Evolutionary conservation across 176 grass and related monocot species (phyloP).

Genomic region (Bolboschoenus planiculmis): DNA sequence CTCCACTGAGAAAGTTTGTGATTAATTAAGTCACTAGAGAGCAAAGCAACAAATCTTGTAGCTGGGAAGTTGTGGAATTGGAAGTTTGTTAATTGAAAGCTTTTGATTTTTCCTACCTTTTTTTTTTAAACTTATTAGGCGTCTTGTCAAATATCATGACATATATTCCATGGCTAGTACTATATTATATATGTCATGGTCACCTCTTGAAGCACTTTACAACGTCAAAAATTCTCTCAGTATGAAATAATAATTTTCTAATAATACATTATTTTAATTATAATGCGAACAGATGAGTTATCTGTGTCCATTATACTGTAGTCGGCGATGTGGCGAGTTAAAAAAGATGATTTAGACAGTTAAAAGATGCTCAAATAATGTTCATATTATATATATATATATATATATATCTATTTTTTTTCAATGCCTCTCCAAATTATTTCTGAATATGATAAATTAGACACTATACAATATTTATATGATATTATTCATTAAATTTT

Average conservation of each 20-base stretch:
- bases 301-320: neutral
- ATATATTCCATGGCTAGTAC: neutral
- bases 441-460: neutral
- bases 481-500: neutral
- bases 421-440: neutral
- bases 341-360: neutral
- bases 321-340: neutral
- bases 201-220: too few relatives aligned
- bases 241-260: neutral
- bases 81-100: constrained; percentile 2
- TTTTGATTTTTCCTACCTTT: neutral
- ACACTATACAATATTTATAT: neutral
- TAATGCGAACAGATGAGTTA: neutral
- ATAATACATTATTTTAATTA: neutral
- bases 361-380: too few relatives aligned
- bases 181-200: neutral
- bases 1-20: too few relatives aligned
- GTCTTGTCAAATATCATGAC: neutral
- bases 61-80: neutral
- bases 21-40: too few relatives aligned
- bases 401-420: too few relatives aligned
- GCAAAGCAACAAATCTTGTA: neutral
- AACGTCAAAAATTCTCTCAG: too few relatives aligned
- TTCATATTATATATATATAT: too few relatives aligned
- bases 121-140: neutral